Percentiles rank a stretch among this genome's conserved stretches.
Conservation (phyloP, 116 monocot genomes). For the Dioscorea cayenensis region DNA sequence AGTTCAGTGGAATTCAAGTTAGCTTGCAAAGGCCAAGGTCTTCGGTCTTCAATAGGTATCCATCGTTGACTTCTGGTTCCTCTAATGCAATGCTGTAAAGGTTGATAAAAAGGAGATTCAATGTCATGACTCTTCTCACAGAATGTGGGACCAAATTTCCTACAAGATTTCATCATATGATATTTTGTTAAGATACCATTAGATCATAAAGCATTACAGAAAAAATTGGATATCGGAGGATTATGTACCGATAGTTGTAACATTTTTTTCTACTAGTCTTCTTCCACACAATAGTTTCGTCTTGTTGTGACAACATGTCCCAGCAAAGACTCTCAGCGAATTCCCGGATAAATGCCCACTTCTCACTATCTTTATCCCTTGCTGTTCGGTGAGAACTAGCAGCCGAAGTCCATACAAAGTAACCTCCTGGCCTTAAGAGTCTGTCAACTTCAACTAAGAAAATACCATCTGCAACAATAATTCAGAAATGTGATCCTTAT, state of each 20-base stretch:
- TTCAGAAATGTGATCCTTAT: too few species aligned
- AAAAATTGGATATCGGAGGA: background rate
- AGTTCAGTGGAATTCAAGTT: constrained; percentile 63
- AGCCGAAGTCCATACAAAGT: constrained; percentile 91
- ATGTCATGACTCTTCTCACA: constrained; percentile 72
- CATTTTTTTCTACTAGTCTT: constrained; percentile 73
- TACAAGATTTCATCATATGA: constrained; percentile 11
- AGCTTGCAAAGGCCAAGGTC: constrained; percentile 68
- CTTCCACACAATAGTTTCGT: constrained; percentile 94
- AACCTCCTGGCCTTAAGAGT: constrained; percentile 82
- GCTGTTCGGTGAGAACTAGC: constrained; percentile 55
- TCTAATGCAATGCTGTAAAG: constrained; percentile 68
- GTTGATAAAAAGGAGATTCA: constrained; percentile 82
- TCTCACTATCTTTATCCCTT: constrained; percentile 67
- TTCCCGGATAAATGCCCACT: constrained; percentile 47
- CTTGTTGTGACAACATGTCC: constrained; percentile 94
- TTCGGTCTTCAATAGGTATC: constrained; percentile 69
- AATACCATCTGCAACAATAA: constrained; percentile 61
- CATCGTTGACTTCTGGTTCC: constrained; percentile 79
- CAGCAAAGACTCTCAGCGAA: constrained; percentile 81
- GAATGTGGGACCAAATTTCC: constrained; percentile 67
- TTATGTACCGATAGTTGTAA: constrained; percentile 55
- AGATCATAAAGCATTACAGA: background rate
- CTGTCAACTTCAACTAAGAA: constrained; percentile 87
- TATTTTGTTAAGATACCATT: background rate